phyloP scores from a whole-genome alignment of 345 rosid species.

The Melaleuca quinquenervia region DNA sequence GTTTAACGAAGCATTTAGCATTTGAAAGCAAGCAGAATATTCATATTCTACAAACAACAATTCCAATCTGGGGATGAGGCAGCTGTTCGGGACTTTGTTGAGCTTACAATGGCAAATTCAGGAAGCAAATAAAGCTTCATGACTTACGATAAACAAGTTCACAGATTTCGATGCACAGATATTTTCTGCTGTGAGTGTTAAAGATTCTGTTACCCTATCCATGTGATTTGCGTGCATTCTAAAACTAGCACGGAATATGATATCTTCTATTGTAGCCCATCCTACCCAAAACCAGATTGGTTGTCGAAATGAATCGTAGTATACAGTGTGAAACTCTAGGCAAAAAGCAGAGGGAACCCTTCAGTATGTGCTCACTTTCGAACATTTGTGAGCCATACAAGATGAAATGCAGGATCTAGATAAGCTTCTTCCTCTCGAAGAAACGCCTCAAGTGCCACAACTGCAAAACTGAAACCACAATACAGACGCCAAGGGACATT shows the following conservation, averaged over 20 bases:
- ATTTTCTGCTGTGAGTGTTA: neutral
- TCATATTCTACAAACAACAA: neutral
- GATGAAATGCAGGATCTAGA: constrained; percentile 5
- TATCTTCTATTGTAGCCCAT: neutral
- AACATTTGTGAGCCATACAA: neutral
- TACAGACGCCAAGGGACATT: constrained; percentile 59
- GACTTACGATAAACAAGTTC: neutral
- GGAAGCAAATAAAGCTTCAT: neutral
- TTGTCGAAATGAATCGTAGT: neutral
- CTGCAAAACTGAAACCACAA: constrained; percentile 41
- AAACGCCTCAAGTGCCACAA: constrained; percentile 41
- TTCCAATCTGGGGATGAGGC: neutral
- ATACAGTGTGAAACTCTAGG: neutral
- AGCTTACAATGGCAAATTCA: neutral
- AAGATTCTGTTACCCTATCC: neutral
- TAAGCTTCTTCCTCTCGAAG: constrained; percentile 66
- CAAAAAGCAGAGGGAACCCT: neutral
- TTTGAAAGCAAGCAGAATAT: neutral
- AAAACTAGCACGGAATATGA: neutral
- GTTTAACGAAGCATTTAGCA: neutral
- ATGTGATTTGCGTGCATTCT: neutral
- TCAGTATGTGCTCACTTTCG: neutral
- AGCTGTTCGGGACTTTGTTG: neutral
- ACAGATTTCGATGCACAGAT: neutral
- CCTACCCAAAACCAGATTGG: neutral